Percentiles rank a stretch among this genome's conserved stretches.
Evolutionary conservation across 2,329 filamentous ascomycete species (phyloP).

Genomic region (Apiospora kogelbergensis): DNA sequence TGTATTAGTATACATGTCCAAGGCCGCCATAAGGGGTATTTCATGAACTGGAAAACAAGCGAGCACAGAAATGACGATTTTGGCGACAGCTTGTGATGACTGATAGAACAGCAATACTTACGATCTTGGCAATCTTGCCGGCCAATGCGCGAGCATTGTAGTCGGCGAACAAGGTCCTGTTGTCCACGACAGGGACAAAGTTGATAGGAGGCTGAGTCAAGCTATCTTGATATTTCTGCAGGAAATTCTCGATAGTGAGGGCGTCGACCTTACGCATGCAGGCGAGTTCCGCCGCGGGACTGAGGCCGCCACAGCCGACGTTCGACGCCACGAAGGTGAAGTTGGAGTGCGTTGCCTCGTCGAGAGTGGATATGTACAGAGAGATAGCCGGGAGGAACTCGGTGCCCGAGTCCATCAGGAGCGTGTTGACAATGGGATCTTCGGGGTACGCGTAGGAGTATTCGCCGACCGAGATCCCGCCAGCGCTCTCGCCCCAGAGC

Average conservation of each 20-base stretch:
- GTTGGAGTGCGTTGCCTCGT: slow-evolving; percentile 26
- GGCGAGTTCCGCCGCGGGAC: slow-evolving; percentile 29
- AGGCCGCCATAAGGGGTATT: slow-evolving; percentile 7
- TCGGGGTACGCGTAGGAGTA: slow-evolving; percentile 44
- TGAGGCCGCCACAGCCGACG: slow-evolving; percentile 31
- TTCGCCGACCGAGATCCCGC: slow-evolving; percentile 39
- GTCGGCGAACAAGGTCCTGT: slow-evolving; percentile 30
- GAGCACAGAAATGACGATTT: too few species aligned
- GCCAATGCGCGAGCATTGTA: slow-evolving; percentile 25
- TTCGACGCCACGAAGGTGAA: slow-evolving; percentile 35
- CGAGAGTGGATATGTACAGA: slow-evolving; percentile 24
- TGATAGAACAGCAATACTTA: slow-evolving; percentile 21
- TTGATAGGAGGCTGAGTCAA: slow-evolving; percentile 19
- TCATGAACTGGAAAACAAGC: background rate
- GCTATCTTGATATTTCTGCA: slow-evolving; percentile 29
- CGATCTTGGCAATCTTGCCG: slow-evolving; percentile 27
- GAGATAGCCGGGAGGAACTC: slow-evolving; percentile 22
- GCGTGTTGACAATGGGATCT: slow-evolving; percentile 43
- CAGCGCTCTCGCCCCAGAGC: slow-evolving; percentile 48
- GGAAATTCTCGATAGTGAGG: slow-evolving; percentile 30
- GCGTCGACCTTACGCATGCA: slow-evolving; percentile 36
- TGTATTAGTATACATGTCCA: slow-evolving; percentile 12
- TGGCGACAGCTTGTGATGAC: too few species aligned
- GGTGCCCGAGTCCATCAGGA: slow-evolving; percentile 42
- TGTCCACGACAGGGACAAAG: slow-evolving; percentile 30